Base-by-base conservation (phyloP, 345 rosid species). In the Litchi chinensis region DNA sequence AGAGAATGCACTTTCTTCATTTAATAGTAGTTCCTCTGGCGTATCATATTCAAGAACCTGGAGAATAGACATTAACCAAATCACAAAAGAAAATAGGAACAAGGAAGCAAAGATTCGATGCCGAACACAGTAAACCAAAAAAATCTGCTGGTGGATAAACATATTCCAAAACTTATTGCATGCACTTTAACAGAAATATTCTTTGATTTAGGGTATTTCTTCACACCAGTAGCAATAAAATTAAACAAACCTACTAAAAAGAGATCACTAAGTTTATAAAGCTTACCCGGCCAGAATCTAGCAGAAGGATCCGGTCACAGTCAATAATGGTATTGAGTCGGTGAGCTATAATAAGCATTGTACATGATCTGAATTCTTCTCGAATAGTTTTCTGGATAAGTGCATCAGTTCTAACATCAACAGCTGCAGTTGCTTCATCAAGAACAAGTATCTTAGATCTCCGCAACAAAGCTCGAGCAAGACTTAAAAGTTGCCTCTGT, bases 391-490 rank as follows among this genome's bases (percentile, higher is more conserved):
- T 94, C 88, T 96, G 99, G 78, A 96, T 96, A 77, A 96, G 90
- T 75, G 98, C 97, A 87, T 96, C 99, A 7, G 99, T 96, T 84
- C 99, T 90, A 46, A 96, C 99, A 80, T 96, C 99, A 70, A 96
- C 99, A 80, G 99, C 98, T 54, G 99, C 99, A 73, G 99, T 96
- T 73, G 99, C 99, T 87, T 96, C 99, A 83, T 96, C 99, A 43
- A 96, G 99, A 28, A 94, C 93, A 68, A 96, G 97, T 84, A 96
- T 96, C 91, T 96, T 96, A 28, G 99, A 91, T 82, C 99, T 89
- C 75, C 99, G 92, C 81, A 96, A 82, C 79, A 96, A 80, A 15
- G 99, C 99, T 66, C 99, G 97, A 62, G 98, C 92, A 89, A 96
- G 99, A 91, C 99, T 96, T 74, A 96, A 76, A 75, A 96, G 81